Percentiles rank a stretch among this genome's conserved stretches.
phyloP scores from a whole-genome alignment of 805 yeast species.

The Yamadazyma laniorum region DNA sequence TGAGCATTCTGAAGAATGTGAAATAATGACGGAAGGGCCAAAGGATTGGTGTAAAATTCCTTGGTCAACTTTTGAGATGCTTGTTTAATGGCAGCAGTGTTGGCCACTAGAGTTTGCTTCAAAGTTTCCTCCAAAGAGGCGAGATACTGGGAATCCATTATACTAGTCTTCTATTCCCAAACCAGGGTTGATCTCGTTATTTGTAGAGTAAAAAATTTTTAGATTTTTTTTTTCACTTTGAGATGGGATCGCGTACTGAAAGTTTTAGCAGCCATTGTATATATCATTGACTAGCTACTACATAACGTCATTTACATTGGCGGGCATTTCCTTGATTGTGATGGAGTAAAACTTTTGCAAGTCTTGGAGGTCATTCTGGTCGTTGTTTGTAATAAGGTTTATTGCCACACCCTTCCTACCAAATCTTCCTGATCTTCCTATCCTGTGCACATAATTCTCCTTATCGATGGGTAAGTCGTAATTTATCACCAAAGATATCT shows the following conservation, averaged over 20 bases:
- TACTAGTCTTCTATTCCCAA: background rate
- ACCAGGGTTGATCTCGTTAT: constrained; percentile 3
- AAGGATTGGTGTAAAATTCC: constrained; percentile 69
- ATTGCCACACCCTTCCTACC: constrained; percentile 99
- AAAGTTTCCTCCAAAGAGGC: constrained; percentile 75
- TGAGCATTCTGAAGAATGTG: constrained; percentile 72
- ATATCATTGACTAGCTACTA: constrained; percentile 3
- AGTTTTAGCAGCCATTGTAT: constrained; percentile 5
- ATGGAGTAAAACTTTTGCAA: constrained; percentile 67
- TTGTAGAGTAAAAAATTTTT: constrained; percentile 3
- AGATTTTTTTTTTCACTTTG: constrained; percentile 3
- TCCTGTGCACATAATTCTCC: constrained; percentile 95
- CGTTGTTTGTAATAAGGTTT: constrained; percentile 84
- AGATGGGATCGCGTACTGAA: constrained; percentile 5
- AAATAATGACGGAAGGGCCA: constrained; percentile 76
- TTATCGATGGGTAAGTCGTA: constrained; percentile 90
- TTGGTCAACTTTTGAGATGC: constrained; percentile 75
- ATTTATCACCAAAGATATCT: constrained; percentile 92
- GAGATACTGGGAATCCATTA: constrained; percentile 71
- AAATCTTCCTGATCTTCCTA: constrained; percentile 97
- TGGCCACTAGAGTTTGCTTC: constrained; percentile 77
- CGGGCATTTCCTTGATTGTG: constrained; percentile 76
- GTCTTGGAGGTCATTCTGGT: constrained; percentile 70
- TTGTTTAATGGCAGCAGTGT: constrained; percentile 72
- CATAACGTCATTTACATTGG: constrained; percentile 52